A percentile compares a stretch with the other conserved stretches of the same genome.
Conservation (phyloP, 1,284 basidiomycete genomes). For the Rhodofomes roseus region DNA sequence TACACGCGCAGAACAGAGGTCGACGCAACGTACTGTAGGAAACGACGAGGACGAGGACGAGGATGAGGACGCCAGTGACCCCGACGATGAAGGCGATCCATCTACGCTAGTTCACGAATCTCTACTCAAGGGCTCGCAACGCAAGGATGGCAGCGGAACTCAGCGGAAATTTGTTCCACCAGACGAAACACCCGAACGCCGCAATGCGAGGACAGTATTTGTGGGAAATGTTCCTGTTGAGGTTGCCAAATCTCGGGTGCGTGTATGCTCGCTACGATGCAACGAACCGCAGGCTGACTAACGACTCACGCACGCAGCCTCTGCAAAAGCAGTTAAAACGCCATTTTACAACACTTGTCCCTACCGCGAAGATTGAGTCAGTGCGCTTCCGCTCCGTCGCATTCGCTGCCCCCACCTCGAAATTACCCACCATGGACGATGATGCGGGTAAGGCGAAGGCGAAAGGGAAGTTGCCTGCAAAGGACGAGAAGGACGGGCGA, state of each 20-base stretch:
- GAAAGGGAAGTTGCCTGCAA: slow-evolving; percentile 24
- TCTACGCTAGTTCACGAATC: slow-evolving; percentile 45
- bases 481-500: slow-evolving; percentile 31
- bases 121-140: slow-evolving; percentile 19
- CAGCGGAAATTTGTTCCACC: slow-evolving; percentile 48
- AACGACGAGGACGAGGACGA: background rate
- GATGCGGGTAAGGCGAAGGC: slow-evolving; percentile 24
- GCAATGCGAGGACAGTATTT: slow-evolving; percentile 85
- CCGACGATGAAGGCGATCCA: slow-evolving; percentile 35
- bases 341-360: slow-evolving; percentile 68
- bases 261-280: background rate
- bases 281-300: background rate
- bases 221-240: slow-evolving; percentile 88
- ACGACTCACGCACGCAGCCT: slow-evolving; percentile 35
- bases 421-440: slow-evolving; percentile 47
- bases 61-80: slow-evolving; percentile 18
- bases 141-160: slow-evolving; percentile 13
- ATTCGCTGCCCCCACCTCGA: slow-evolving; percentile 76
- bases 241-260: slow-evolving; percentile 74
- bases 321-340: slow-evolving; percentile 65
- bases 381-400: slow-evolving; percentile 89
- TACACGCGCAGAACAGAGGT: slow-evolving; percentile 3
- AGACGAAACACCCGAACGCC: slow-evolving; percentile 66
- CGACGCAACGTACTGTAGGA: background rate
- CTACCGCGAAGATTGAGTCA: slow-evolving; percentile 80